These are phyloP conservation scores for Lactuca sativa DNA, from an alignment of 129 eudicot species.

Conservation along the genomic window DNA sequence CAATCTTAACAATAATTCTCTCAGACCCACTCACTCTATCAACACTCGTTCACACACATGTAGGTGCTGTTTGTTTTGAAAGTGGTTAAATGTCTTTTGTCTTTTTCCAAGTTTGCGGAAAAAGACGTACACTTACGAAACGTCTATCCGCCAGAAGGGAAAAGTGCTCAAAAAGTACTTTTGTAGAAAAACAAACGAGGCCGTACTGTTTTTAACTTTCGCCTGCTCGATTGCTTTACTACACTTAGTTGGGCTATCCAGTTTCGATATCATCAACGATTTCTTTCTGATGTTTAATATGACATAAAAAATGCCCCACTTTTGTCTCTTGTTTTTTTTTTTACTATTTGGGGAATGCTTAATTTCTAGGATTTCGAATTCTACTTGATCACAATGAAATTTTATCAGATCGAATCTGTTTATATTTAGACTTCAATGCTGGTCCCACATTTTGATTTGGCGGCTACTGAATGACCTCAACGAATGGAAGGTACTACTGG, in stretches of 20 bases:
- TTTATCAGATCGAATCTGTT: no score
- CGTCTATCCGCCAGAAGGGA: no score
- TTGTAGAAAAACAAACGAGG: no score
- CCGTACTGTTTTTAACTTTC: background rate
- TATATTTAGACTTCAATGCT: no score
- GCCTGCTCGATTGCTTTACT: conserved; percentile 1
- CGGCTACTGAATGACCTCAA: conserved; percentile 37
- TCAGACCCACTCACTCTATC: background rate
- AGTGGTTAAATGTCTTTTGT: no score
- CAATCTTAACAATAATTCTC: background rate
- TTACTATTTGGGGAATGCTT: background rate
- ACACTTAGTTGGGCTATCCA: background rate
- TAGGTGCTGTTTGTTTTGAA: no score
- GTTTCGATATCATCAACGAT: conserved; percentile 1
- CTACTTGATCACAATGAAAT: conserved; percentile 1
- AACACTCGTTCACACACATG: background rate
- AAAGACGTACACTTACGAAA: no score
- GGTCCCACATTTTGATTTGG: no score
- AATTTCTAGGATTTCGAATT: conserved; percentile 20
- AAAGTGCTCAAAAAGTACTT: no score
- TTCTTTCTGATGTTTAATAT: background rate
- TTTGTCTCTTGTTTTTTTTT: background rate
- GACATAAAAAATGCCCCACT: background rate
- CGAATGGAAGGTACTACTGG: conserved; percentile 60
- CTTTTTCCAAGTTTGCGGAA: no score